These are phyloP conservation scores for Pseudozyma sp. DNA, from an alignment of 1,284 basidiomycete species.

Conservation along the genomic window DNA sequence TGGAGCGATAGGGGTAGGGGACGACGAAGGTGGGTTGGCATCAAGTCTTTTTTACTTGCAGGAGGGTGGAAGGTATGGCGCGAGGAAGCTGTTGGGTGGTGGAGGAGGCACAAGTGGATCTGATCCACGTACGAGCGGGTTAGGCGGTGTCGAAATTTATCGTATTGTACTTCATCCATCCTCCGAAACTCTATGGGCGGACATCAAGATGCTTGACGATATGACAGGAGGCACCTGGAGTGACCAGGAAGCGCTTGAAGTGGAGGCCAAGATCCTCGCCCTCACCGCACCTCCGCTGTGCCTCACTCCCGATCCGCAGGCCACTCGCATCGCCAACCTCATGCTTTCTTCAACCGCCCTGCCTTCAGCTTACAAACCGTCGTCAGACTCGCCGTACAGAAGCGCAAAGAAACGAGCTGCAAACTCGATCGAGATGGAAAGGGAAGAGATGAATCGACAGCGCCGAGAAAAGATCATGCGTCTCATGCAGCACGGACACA, in stretches of 20 bases:
- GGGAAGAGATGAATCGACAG: constrained; percentile 48
- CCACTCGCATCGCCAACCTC: constrained; percentile 62
- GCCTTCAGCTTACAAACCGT: constrained; percentile 44
- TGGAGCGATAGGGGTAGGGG: background rate
- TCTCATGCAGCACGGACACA: constrained; percentile 61
- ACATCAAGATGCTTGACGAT: constrained; percentile 62
- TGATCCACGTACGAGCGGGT: constrained; percentile 25
- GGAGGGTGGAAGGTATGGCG: constrained; percentile 57
- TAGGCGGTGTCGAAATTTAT: constrained; percentile 60
- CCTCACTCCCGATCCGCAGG: constrained; percentile 63
- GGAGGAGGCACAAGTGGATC: constrained; percentile 2
- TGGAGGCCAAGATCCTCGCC: constrained; percentile 61
- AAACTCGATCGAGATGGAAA: constrained; percentile 62
- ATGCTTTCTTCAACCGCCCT: constrained; percentile 63
- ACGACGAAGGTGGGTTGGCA: constrained; percentile 21
- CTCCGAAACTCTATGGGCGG: constrained; percentile 62
- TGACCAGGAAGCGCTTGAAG: constrained; percentile 63
- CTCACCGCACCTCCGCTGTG: constrained; percentile 65
- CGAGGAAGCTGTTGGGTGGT: constrained; percentile 25
- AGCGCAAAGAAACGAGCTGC: constrained; percentile 47
- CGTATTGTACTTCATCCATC: constrained; percentile 63
- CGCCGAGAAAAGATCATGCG: constrained; percentile 63
- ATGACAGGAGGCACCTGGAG: constrained; percentile 57
- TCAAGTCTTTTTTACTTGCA: constrained; percentile 52
- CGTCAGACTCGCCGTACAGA: constrained; percentile 38